A percentile compares a stretch with the other conserved stretches of the same genome.
Evolutionary conservation across 2,329 filamentous ascomycete species (phyloP).

Genomic region (Scedosporium dehoogii): DNA sequence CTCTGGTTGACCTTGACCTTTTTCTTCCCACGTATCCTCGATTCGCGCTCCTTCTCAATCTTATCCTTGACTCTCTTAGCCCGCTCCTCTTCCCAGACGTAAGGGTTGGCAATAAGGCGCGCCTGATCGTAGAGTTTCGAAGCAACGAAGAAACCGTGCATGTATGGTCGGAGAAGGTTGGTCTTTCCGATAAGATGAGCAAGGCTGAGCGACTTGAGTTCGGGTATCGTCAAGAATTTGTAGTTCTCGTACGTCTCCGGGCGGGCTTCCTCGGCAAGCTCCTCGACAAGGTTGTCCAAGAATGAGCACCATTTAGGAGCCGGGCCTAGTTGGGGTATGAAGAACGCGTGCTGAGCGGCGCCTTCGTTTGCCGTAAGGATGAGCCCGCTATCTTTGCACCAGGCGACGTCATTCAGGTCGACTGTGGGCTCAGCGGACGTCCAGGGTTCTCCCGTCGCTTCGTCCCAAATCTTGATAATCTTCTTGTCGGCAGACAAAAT

Average conservation of each 20-base stretch:
- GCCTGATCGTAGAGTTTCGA: slow-evolving; percentile 95
- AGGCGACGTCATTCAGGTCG: slow-evolving; percentile 88
- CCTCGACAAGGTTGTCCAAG: slow-evolving; percentile 94
- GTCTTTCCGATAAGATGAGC: slow-evolving; percentile 86
- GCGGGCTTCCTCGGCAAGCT: slow-evolving; percentile 79
- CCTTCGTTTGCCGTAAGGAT: slow-evolving; percentile 94
- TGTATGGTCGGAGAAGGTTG: slow-evolving; percentile 83
- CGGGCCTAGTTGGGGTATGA: slow-evolving; percentile 85
- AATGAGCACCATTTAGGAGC: slow-evolving; percentile 95
- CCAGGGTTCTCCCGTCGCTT: slow-evolving; percentile 74
- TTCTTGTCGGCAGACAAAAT: slow-evolving; percentile 87
- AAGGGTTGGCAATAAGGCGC: slow-evolving; percentile 83
- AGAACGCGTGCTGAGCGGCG: slow-evolving; percentile 87
- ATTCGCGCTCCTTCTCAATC: slow-evolving; percentile 94
- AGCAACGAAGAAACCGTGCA: slow-evolving; percentile 98
- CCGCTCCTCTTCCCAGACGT: slow-evolving; percentile 85
- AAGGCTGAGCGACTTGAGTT: slow-evolving; percentile 76
- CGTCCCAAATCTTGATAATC: slow-evolving; percentile 96
- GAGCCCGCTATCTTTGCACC: slow-evolving; percentile 90
- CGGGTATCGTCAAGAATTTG: slow-evolving; percentile 88
- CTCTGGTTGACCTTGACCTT: slow-evolving; percentile 96
- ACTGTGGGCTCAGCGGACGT: slow-evolving; percentile 91
- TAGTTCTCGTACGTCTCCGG: slow-evolving; percentile 95
- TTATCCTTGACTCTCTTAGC: slow-evolving; percentile 87
- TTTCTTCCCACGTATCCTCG: slow-evolving; percentile 85